Percentiles rank a stretch among this genome's conserved stretches.
phyloP scores from a whole-genome alignment of 108 stramenopile genomes.

The Epithemia pelagica region DNA sequence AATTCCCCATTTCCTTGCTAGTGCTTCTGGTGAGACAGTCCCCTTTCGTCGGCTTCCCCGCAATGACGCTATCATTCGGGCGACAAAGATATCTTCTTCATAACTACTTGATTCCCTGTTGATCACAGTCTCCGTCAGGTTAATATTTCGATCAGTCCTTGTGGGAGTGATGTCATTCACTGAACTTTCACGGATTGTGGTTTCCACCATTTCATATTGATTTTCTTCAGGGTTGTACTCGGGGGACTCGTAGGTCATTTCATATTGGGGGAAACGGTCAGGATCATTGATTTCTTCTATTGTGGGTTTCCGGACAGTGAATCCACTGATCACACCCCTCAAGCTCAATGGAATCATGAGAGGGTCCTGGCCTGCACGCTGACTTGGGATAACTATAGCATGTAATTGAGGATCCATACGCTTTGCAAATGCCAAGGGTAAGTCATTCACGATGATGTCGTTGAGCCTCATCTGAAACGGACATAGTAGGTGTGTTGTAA shows the following conservation, averaged over 20 bases:
- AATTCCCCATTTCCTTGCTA: constrained; percentile 15
- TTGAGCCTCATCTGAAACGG: constrained; percentile 27
- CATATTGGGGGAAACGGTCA: background rate
- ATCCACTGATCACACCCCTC: background rate
- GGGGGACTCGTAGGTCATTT: background rate
- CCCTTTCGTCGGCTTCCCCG: background rate
- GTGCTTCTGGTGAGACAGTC: background rate
- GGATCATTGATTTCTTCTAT: background rate
- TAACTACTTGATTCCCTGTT: no score
- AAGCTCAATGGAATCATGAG: constrained; percentile 6
- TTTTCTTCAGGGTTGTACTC: background rate
- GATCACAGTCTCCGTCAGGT: no score
- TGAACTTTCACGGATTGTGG: no score
- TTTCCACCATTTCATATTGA: no score
- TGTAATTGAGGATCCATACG: no score
- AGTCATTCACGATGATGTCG: constrained; percentile 21
- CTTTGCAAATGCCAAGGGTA: no score
- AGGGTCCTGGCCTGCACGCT: no score
- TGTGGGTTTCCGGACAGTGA: background rate
- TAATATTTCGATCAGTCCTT: no score
- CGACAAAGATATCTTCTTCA: no score
- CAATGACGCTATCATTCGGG: no score
- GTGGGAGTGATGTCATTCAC: no score
- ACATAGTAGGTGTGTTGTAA: constrained; percentile 21
- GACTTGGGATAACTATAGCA: no score